These are phyloP conservation scores for Drosera capensis DNA, from an alignment of 148 eudicot species.

Conservation along the genomic window DNA sequence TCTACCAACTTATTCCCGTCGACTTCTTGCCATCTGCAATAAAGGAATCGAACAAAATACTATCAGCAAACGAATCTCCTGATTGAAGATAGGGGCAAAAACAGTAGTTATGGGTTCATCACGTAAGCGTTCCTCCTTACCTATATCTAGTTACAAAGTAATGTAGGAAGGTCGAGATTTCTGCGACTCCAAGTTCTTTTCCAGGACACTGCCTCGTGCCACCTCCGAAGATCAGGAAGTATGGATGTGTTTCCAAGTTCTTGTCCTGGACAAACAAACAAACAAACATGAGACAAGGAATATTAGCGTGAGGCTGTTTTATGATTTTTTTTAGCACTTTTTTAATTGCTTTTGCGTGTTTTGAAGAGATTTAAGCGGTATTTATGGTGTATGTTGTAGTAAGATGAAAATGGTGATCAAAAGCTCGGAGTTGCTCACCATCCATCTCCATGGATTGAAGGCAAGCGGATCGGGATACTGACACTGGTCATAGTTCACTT, in stretches of 20 bases:
- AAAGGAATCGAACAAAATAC: not conserved
- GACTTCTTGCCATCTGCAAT: constrained; percentile 76
- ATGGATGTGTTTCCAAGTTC: constrained; percentile 45
- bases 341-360: not conserved
- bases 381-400: not conserved
- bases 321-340: too few species aligned
- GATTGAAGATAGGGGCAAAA: not conserved
- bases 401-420: not conserved
- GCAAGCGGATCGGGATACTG: constrained; percentile 67
- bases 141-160: constrained; percentile 83
- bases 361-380: not conserved
- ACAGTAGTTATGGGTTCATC: not conserved
- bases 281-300: not conserved
- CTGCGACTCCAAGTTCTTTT: constrained; percentile 88
- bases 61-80: not conserved
- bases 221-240: constrained; percentile 75
- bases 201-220: constrained; percentile 96
- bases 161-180: constrained; percentile 86
- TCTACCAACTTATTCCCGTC: constrained; percentile 76
- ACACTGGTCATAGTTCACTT: constrained; percentile 69
- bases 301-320: not conserved
- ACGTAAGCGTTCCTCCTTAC: constrained; percentile 10
- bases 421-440: constrained; percentile 26
- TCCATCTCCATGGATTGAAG: constrained; percentile 98
- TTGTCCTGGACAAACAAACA: constrained; percentile 35